Evolutionary conservation across 345 rosid species (phyloP), one percentile per base, ranked within the genome.

Genomic region (Fremontodendron californicum): DNA sequence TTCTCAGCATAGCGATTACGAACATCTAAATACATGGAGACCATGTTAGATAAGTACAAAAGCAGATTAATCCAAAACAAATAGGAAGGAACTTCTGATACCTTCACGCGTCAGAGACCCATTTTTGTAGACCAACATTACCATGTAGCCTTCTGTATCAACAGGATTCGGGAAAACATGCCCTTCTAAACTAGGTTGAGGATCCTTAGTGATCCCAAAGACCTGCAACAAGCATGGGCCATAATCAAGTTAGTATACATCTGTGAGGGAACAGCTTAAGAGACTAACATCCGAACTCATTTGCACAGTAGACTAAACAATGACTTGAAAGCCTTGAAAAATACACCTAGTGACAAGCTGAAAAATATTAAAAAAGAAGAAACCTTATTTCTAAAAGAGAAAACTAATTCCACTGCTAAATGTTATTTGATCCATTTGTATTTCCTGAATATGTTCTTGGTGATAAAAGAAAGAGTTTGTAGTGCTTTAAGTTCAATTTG

Each of bases 91-190:
- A 37, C 74, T 71, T 35, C 25, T 31, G 52, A 19, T 79, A 93
- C 98, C 98, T 92, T 96, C 99, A 65, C 94, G 96, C 51, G 93
- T 87, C 73, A 93, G 86, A 79, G 99, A 39, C 43, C 60, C 42
- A 49, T 70, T 93, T 85, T 92, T 91, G 90, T 92, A 93, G 52
- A 79, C 82, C 82, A 96, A 79, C 98, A 96, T 93, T 73, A 93
- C 91, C 98, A 93, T 93, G 85, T 93, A 96, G 79, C 97, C 90
- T 73, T 92, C 85, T n/a, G 88, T 87, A 80, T 96, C 96, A 35
- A 93, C 96, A 1, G 98, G 98, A 85, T 91, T 91, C 21, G 99
- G 96, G 65, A 93, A 85, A 62, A 96, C 89, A 64, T 96, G 97
- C 37, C 98, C 98, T 83, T 93, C 98, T 71, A 96, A 85, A 78